phyloP scores from a whole-genome alignment of 148 eudicot genomes.

The Nepenthes gracilis region DNA sequence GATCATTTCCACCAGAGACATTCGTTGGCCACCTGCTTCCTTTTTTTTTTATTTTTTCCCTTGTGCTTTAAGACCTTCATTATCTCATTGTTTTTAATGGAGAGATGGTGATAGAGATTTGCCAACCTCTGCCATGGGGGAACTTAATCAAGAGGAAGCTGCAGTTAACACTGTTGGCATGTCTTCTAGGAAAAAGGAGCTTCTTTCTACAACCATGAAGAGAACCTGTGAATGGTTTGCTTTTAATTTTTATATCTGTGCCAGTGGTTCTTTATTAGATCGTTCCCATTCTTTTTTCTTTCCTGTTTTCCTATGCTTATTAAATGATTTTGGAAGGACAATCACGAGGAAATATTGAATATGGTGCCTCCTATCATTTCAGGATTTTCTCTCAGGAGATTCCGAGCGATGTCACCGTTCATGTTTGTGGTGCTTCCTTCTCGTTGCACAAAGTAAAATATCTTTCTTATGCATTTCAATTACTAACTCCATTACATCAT shows the following conservation, averaged over 20 bases:
- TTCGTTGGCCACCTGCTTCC: too few relatives aligned
- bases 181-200: constrained; percentile 49
- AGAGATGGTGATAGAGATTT: too few relatives aligned
- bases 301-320: background rate
- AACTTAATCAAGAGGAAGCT: constrained; percentile 27
- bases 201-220: constrained; percentile 74
- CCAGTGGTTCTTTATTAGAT: background rate
- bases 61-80: too few relatives aligned
- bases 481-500: background rate
- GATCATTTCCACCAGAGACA: too few relatives aligned
- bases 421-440: constrained; percentile 63
- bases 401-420: constrained; percentile 73
- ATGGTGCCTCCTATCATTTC: constrained; percentile 7
- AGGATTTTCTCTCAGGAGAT: constrained; percentile 91
- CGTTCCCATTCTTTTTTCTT: background rate
- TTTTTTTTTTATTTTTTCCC: too few relatives aligned
- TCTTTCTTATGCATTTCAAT: constrained; percentile 6
- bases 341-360: background rate
- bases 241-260: background rate
- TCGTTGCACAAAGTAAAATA: constrained; percentile 73
- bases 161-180: constrained; percentile 23
- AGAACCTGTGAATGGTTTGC: constrained; percentile 83
- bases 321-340: background rate
- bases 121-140: constrained; percentile 24
- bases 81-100: too few relatives aligned